Evolutionary conservation across 148 eudicot genomes (phyloP).

Genomic region (Rheum nobile): DNA sequence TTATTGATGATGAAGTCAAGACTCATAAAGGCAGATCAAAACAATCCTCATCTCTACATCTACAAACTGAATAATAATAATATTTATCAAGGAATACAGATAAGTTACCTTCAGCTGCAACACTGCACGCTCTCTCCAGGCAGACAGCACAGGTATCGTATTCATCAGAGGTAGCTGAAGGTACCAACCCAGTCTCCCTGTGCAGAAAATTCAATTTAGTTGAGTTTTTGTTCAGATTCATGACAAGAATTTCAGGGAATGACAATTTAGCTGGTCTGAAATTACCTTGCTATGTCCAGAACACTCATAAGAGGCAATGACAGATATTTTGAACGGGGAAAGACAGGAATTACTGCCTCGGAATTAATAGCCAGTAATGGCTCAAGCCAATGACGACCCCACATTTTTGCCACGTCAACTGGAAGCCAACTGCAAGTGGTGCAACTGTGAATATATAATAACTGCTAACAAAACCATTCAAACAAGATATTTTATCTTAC

Average conservation of each 20-base stretch:
- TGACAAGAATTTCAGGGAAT: background rate
- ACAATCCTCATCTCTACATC: too few relatives aligned
- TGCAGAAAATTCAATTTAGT: constrained; percentile 8
- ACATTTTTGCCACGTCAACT: constrained; percentile 87
- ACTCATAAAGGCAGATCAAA: too few relatives aligned
- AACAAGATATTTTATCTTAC: constrained; percentile 25
- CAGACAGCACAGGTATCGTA: constrained; percentile 87
- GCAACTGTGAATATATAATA: background rate
- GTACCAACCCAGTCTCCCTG: constrained; percentile 81
- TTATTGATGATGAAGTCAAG: background rate
- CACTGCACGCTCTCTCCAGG: constrained; percentile 83
- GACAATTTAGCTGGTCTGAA: background rate
- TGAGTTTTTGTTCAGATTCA: background rate
- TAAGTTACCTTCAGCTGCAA: constrained; percentile 80
- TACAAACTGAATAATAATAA: too few relatives aligned
- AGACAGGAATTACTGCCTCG: constrained; percentile 45
- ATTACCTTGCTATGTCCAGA: constrained; percentile 88
- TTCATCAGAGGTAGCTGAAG: constrained; percentile 50
- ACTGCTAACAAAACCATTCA: background rate
- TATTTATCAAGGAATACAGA: background rate
- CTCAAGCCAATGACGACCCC: constrained; percentile 99
- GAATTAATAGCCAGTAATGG: constrained; percentile 74
- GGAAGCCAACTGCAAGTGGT: constrained; percentile 77
- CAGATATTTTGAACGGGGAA: constrained; percentile 74
- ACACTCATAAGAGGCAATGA: constrained; percentile 89